Conservation (phyloP, 2,329 filamentous ascomycete genomes). For the Didymella pomorum region DNA sequence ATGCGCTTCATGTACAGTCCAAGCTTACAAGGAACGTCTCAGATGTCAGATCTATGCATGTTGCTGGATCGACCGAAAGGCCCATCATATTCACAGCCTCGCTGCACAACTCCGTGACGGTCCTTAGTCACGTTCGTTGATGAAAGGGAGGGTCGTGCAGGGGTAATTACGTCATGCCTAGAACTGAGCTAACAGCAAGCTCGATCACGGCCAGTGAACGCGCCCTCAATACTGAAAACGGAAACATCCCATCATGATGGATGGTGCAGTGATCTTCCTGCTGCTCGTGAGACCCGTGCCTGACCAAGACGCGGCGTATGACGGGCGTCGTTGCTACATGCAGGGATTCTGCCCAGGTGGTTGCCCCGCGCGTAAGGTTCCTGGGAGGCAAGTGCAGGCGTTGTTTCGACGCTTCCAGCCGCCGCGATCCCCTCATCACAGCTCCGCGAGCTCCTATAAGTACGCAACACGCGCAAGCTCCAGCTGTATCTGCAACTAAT, state of each 20-base stretch:
- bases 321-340: constrained; percentile 26
- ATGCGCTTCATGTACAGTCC: not conserved
- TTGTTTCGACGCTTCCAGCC: constrained; percentile 26
- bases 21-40: not conserved
- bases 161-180: constrained; percentile 16
- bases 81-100: not conserved
- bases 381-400: constrained; percentile 13
- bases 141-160: not conserved
- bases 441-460: constrained; percentile 23
- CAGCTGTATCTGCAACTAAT: constrained; percentile 12
- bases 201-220: constrained; percentile 4
- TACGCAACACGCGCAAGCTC: constrained; percentile 14
- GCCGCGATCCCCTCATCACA: constrained; percentile 20
- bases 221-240: constrained; percentile 6
- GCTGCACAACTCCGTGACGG: not conserved
- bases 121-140: not conserved
- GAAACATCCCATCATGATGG: constrained; percentile 13
- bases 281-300: constrained; percentile 30
- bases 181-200: constrained; percentile 3
- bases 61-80: not conserved
- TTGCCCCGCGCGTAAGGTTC: constrained; percentile 33
- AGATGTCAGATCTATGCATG: not conserved
- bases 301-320: constrained; percentile 27
- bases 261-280: constrained; percentile 16
- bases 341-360: constrained; percentile 25